Conservation (phyloP, 2,329 filamentous ascomycete genomes). For the Paraphoma chrysanthemicola region DNA sequence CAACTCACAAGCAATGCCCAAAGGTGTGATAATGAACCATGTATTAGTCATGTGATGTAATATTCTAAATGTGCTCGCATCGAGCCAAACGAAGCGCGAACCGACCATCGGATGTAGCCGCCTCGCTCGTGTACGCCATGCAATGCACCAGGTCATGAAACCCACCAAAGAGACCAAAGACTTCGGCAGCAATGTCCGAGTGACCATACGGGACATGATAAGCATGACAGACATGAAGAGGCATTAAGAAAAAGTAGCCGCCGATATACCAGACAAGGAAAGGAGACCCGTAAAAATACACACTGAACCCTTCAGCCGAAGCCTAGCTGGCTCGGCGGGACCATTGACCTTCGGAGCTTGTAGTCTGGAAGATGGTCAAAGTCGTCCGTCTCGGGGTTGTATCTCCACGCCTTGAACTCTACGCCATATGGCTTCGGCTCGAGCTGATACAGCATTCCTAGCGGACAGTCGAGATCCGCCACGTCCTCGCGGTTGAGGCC, state of each 20-base stretch:
- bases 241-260: background rate
- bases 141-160: background rate
- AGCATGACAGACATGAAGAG: background rate
- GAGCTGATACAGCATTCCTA: conserved; percentile 92
- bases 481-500: conserved; percentile 90
- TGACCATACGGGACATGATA: background rate
- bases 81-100: background rate
- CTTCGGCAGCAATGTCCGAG: background rate
- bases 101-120: background rate
- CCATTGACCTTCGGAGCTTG: conserved; percentile 65
- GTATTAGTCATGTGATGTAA: background rate
- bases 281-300: background rate
- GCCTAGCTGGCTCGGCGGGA: conserved; percentile 22
- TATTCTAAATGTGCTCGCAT: background rate
- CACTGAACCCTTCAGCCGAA: conserved; percentile 11
- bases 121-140: background rate
- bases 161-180: background rate
- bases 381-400: conserved; percentile 77
- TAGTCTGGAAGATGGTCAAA: conserved; percentile 90
- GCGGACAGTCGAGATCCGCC: conserved; percentile 89
- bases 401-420: conserved; percentile 94
- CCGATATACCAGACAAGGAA: background rate
- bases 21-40: background rate
- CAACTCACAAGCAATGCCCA: no score
- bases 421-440: conserved; percentile 98